A percentile compares a stretch with the other conserved stretches of the same genome.
phyloP scores from a whole-genome alignment of 1,284 basidiomycete species.

The Naganishia liquefaciens region DNA sequence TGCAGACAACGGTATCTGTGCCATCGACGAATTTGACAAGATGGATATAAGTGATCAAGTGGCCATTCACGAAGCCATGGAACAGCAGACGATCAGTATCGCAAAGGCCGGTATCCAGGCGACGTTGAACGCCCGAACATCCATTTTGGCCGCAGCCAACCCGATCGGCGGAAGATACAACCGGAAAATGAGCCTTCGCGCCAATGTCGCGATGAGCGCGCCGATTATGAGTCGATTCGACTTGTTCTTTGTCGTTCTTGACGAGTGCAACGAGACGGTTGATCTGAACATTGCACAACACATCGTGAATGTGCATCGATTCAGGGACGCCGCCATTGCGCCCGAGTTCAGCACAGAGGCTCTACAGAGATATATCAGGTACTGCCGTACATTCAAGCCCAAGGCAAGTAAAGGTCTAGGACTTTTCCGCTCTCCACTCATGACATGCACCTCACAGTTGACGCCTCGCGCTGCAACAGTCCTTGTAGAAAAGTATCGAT shows the following conservation, averaged over 20 bases:
- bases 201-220: constrained; percentile 97
- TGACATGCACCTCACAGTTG: constrained; percentile 60
- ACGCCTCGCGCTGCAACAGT: constrained; percentile 89
- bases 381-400: constrained; percentile 93
- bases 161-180: constrained; percentile 96
- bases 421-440: not conserved
- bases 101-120: constrained; percentile 99
- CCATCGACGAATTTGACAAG: constrained; percentile 99
- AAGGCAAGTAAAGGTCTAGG: constrained; percentile 64
- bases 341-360: constrained; percentile 98
- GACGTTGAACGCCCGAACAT: constrained; percentile 95
- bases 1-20: constrained; percentile 98
- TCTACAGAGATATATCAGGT: constrained; percentile 93
- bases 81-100: constrained; percentile 99
- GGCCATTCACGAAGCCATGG: constrained; percentile 99
- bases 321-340: constrained; percentile 88
- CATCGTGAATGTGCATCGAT: constrained; percentile 96
- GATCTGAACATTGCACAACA: constrained; percentile 94
- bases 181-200: constrained; percentile 85
- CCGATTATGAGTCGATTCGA: constrained; percentile 99
- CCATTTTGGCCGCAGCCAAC: constrained; percentile 97
- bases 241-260: constrained; percentile 96
- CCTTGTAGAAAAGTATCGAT: constrained; percentile 93
- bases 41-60: constrained; percentile 99
- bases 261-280: constrained; percentile 92